Base-by-base conservation (phyloP, 805 yeast species). In the Lipomyces starkeyi region DNA sequence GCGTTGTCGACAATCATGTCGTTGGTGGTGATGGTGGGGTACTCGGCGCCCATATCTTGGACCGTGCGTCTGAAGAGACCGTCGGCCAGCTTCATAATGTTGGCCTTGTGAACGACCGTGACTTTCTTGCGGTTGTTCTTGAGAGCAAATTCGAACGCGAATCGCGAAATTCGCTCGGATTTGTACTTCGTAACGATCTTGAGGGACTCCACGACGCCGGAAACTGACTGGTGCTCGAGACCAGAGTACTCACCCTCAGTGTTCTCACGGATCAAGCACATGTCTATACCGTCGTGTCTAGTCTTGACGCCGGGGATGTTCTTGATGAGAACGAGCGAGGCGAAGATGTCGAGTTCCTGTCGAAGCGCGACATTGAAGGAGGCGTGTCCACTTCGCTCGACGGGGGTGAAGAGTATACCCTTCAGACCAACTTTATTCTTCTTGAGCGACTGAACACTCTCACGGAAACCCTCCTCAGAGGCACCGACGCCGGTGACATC, bases 181-280 rank as follows among this genome's bases (percentile, higher is more conserved):
- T 94, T 93, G 83, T 86, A 86, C 82, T 91, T 88, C 76, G 98
- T 94, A 85, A 94, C 90, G 81, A 95, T 91, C 85, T 95, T 94
- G 76, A 74, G 73, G 55, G 97, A 91, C 85, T 94, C 98, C 74
- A 95, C 98, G 73, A 94, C 97, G 82, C 97, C 98, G 73, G 97
- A 97, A 76, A 91, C 95, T 59, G 97, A 91, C 81, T 90, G 95
- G 83, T 95, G 98, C 86, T 94, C 99, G 77, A 95, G 86, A 77
- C 98, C 98, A 62, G 98, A 94, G 85, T 94, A 94, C 84, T 94
- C 99, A 85, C 99, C 99, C 83, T 95, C 98, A 73, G 99, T 94
- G 88, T 95, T 95, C 85, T 95, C 99, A 87, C 99, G 92, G 79
- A 95, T 96, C 73, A 95, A 85, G 54, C 93, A 97, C 78, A 94